Base-by-base conservation (phyloP, 305 asterid species). In the Fraxinus dipetala region DNA sequence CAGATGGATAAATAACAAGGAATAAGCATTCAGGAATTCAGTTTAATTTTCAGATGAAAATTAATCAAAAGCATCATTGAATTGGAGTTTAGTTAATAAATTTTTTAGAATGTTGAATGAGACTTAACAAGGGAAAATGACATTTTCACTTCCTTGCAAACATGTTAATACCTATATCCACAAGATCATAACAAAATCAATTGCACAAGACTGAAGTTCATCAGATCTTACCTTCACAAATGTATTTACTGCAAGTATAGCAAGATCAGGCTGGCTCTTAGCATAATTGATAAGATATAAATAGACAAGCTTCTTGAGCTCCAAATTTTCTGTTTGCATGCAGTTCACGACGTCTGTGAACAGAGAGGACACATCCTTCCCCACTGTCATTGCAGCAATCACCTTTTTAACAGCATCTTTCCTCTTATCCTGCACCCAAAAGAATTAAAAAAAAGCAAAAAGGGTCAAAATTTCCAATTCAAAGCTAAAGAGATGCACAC, bases 381-480 rank as follows among this genome's bases (percentile, higher is more conserved):
- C 99, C 80, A 95, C 99, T 0, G 99, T 95, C 99, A 95, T 95
- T 26, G 99, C 99, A 22, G 99, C 99, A 85, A 95, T 95, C 84
- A 95, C 98, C 82, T 95, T 95, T 84, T 95, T 95, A 79, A 95
- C 99, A 10, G 98, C 99, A 95, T 95, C 99, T 84, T 94, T 95
- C 83, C 99, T 93, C 92, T 95, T 95, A 85, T 95, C 99, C 99
- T 95, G 89, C 86, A 85, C 36, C 48, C 32, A 38, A 74, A 16
- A 61, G 43, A 85, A 78, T 74, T 76, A 5, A 6, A 61, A 22
- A 22, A 13, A 22, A 40, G 48, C 9, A 40, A 40, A 40, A 40
- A 11, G n/a, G 54, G 40, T 40, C 79, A 83, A 6, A 61, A 26
- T 76, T 65, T 82, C 86, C 69, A 76, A 40, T 69, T 74, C 76